Evolutionary conservation across 2,329 filamentous ascomycete genomes (phyloP).

Genomic region (Ceratocystis cacaofunesta): DNA sequence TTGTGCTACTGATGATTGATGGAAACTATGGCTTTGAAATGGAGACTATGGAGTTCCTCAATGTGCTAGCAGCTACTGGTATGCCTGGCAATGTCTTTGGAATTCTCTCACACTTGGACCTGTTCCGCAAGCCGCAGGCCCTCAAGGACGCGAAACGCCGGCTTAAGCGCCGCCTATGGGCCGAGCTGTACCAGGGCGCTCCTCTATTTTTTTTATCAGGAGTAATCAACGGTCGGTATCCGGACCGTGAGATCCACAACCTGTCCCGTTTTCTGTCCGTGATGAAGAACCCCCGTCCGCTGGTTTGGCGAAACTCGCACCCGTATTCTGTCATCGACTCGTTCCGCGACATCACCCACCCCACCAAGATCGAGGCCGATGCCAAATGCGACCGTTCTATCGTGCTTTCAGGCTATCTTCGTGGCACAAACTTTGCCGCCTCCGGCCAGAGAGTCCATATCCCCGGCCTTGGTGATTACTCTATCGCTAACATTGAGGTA

Average conservation of each 20-base stretch:
- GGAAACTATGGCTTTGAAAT: slow-evolving; percentile 98
- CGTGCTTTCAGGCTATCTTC: slow-evolving; percentile 80
- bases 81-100: slow-evolving; percentile 99
- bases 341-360: slow-evolving; percentile 88
- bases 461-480: slow-evolving; percentile 80
- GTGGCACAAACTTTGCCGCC: slow-evolving; percentile 85
- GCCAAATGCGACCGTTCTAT: slow-evolving; percentile 81
- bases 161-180: slow-evolving; percentile 91
- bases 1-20: slow-evolving; percentile 94
- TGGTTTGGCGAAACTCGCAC: slow-evolving; percentile 92
- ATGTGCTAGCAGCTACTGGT: slow-evolving; percentile 79
- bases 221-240: slow-evolving; percentile 91
- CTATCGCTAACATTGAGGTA: slow-evolving; percentile 67
- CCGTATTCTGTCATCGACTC: slow-evolving; percentile 88
- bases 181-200: slow-evolving; percentile 87
- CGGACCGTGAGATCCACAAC: slow-evolving; percentile 92
- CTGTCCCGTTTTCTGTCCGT: slow-evolving; percentile 87
- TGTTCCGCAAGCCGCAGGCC: slow-evolving; percentile 87
- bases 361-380: slow-evolving; percentile 77
- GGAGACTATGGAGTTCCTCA: slow-evolving; percentile 99
- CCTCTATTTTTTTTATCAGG: slow-evolving; percentile 95
- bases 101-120: slow-evolving; percentile 85
- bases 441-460: slow-evolving; percentile 79
- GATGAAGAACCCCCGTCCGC: slow-evolving; percentile 97
- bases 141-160: slow-evolving; percentile 91